These are phyloP conservation scores for Paramarasmius palmivorus DNA, from an alignment of 1,284 basidiomycete species.

Conservation along the genomic window DNA sequence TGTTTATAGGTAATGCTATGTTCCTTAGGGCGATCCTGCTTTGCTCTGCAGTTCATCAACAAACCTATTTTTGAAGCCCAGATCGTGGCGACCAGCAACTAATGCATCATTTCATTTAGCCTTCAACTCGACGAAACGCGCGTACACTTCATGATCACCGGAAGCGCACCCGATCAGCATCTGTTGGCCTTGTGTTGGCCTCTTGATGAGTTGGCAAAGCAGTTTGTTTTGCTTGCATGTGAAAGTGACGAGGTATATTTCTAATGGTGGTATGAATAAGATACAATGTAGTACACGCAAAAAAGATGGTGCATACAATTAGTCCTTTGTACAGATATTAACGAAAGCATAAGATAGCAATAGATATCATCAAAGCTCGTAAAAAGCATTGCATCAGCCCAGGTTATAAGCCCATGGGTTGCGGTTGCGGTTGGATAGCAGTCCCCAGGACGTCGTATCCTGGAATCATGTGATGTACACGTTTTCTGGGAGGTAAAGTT, in stretches of 20 bases:
- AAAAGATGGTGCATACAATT: neutral
- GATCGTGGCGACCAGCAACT: slow-evolving; percentile 6
- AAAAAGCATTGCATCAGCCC: slow-evolving; percentile 22
- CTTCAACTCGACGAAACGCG: slow-evolving; percentile 4
- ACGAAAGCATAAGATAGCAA: slow-evolving; percentile 2
- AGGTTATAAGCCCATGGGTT: slow-evolving; percentile 34
- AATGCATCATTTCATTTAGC: slow-evolving; percentile 6
- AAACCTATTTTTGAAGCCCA: neutral
- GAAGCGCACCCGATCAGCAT: slow-evolving; percentile 4
- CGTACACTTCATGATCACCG: slow-evolving; percentile 6
- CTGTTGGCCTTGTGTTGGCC: neutral
- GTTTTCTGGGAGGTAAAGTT: slow-evolving; percentile 56
- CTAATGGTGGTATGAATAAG: slow-evolving; percentile 4
- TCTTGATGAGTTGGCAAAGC: slow-evolving; percentile 2
- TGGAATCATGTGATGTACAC: slow-evolving; percentile 60
- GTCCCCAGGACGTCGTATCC: slow-evolving; percentile 41
- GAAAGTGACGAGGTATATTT: slow-evolving; percentile 1
- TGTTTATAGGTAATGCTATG: too few species aligned
- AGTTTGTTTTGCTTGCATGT: neutral
- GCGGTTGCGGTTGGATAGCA: slow-evolving; percentile 8
- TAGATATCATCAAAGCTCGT: slow-evolving; percentile 9
- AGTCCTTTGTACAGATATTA: neutral
- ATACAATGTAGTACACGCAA: slow-evolving; percentile 4
- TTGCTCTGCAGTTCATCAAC: neutral
- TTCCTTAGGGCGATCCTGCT: neutral